phyloP scores from a whole-genome alignment of 2,329 filamentous ascomycete species.

The Fusarium sublunatum region DNA sequence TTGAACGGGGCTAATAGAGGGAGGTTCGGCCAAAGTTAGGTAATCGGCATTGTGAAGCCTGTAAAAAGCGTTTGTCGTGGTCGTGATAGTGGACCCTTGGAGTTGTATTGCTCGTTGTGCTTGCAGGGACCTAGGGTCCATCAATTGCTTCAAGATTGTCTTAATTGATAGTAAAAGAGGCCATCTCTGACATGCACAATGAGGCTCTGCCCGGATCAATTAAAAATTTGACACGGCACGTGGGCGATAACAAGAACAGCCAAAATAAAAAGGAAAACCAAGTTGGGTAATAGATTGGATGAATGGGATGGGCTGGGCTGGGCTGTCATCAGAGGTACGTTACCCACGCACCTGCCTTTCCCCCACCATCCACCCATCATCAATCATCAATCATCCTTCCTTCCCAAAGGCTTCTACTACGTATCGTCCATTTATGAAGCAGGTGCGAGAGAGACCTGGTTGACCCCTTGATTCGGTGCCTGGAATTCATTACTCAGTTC shows the following conservation, averaged over 20 bases:
- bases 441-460: constrained; percentile 26
- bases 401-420: constrained; percentile 25
- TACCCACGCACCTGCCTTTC: constrained; percentile 32
- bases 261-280: constrained; percentile 40
- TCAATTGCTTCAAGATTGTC: constrained; percentile 1
- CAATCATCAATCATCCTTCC: neutral
- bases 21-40: neutral
- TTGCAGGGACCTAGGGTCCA: constrained; percentile 5
- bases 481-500: constrained; percentile 25
- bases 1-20: constrained; percentile 7
- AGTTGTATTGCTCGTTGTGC: constrained; percentile 20
- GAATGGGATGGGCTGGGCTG: neutral
- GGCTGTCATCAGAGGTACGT: constrained; percentile 42
- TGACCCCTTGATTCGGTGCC: constrained; percentile 36
- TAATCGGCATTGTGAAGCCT: constrained; percentile 23
- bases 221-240: constrained; percentile 28
- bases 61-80: constrained; percentile 9
- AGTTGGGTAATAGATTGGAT: constrained; percentile 33
- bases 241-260: constrained; percentile 26
- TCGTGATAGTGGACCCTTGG: constrained; percentile 35
- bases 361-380: constrained; percentile 37
- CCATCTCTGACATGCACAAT: constrained; percentile 8
- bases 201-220: constrained; percentile 30
- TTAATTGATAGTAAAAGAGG: constrained; percentile 4
- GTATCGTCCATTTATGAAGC: constrained; percentile 22